Base-by-base conservation (phyloP, 257 asterid genomes). In the Galeopsis tetrahit region DNA sequence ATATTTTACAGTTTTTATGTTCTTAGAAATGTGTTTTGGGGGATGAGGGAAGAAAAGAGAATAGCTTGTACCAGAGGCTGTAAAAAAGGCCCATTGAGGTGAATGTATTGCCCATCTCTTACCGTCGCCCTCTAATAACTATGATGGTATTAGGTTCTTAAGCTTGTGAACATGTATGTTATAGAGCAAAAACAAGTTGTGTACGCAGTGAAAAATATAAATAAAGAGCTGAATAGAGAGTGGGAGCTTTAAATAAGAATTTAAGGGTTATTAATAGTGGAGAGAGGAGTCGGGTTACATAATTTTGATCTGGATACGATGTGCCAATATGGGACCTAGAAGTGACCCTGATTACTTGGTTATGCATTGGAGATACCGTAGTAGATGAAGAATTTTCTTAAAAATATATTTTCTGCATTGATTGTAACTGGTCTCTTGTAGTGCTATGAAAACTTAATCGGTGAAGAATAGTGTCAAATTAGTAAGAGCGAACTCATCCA, bases 401-500 rank as follows among this genome's bases (percentile, higher is more conserved):
- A 10, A 44, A 44, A 2, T 15, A 14, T 15, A 21, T 5, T 7
- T 2, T 53, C 11, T 52, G 15, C 10, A 52, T 5, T 52, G 59
- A 15, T 5, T 52, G 32, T 33, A 52, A 33, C 8, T 21, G 6
- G 6, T 63, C 33, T 51, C 42, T 62, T 15, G 28, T 55, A 55
- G 39, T n/a, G 6, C 10, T 44, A 34, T 52, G 2, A 17, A 5
- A n/a, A 49, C 15, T n/a, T 49, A n/a, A 14, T n/a, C 9, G 39
- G 44, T 13, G 28, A 42, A 42, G 31, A 43, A 56, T 48, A n/a
- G 10, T 32, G n/a, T 68, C 32, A 65, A 34, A 7, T 63, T 65
- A 33, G 15, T 43, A 36, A 64, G 10, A 74, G 31, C 15, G 38
- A 74, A 68, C 11, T 69, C 10, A 35, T 17, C 53, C 15, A 2